These are phyloP conservation scores for Chalaropsis thielavioides DNA, from an alignment of 2,329 filamentous ascomycete species.

Conservation along the genomic window DNA sequence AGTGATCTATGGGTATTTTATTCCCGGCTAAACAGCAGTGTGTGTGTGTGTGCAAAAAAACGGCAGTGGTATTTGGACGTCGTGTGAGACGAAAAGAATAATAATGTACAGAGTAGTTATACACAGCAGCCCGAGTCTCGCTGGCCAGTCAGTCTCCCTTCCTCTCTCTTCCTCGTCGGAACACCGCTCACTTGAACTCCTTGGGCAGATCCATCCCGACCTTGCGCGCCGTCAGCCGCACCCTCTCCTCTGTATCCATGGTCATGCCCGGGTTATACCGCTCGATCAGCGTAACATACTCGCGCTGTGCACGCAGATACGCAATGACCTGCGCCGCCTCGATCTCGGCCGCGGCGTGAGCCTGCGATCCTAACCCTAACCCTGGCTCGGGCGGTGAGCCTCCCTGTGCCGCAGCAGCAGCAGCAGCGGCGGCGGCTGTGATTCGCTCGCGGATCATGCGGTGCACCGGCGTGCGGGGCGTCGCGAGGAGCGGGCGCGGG, in stretches of 20 bases:
- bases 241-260: constrained; percentile 72
- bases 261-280: constrained; percentile 88
- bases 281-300: constrained; percentile 68
- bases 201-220: constrained; percentile 81
- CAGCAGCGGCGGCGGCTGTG: constrained; percentile 24
- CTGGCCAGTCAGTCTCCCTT: neutral
- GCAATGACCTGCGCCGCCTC: constrained; percentile 59
- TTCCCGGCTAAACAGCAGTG: neutral
- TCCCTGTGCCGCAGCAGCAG: constrained; percentile 21
- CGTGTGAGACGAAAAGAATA: neutral
- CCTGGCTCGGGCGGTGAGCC: too few species aligned
- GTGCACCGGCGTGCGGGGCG: constrained; percentile 53
- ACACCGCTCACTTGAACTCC: constrained; percentile 31
- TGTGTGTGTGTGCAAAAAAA: neutral
- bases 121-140: neutral
- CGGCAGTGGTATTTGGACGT: neutral
- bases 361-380: too few species aligned
- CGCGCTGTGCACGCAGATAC: constrained; percentile 74
- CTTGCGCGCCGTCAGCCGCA: constrained; percentile 67
- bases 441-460: constrained; percentile 52
- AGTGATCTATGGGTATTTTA: neutral
- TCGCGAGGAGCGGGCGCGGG: constrained; percentile 42
- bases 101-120: neutral
- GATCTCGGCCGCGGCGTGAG: constrained; percentile 17
- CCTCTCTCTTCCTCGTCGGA: neutral